These are phyloP conservation scores for Sclerospora graminicola DNA, from an alignment of 352 stramenopile species.

Conservation along the genomic window DNA sequence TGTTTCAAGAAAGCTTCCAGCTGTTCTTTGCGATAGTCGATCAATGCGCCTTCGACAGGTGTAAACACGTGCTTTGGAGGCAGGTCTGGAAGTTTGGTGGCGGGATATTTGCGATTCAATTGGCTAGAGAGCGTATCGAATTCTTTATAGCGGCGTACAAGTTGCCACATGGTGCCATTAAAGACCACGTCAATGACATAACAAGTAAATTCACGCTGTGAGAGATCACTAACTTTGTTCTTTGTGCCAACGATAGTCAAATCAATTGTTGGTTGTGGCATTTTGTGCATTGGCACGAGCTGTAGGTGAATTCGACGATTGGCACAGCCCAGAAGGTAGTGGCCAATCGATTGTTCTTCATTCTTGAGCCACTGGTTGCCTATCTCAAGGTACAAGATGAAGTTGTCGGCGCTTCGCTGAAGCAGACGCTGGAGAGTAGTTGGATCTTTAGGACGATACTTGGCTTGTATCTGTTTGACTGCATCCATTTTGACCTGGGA, in stretches of 20 bases:
- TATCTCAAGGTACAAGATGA: slow-evolving; percentile 32
- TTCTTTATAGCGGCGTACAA: slow-evolving; percentile 58
- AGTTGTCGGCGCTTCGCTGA: slow-evolving; percentile 30
- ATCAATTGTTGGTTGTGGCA: slow-evolving; percentile 55
- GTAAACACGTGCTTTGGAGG: slow-evolving; percentile 64
- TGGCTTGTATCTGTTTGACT: slow-evolving; percentile 35
- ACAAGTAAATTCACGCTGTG: slow-evolving; percentile 51
- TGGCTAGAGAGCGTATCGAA: slow-evolving; percentile 32
- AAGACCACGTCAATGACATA: slow-evolving; percentile 67
- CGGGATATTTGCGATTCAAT: slow-evolving; percentile 32
- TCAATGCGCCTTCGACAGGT: slow-evolving; percentile 47
- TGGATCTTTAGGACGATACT: not conserved
- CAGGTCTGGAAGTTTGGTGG: slow-evolving; percentile 26
- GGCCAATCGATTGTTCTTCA: slow-evolving; percentile 32
- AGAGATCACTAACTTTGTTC: slow-evolving; percentile 72
- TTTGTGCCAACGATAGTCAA: slow-evolving; percentile 53
- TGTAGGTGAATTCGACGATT: slow-evolving; percentile 22
- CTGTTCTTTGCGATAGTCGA: slow-evolving; percentile 45
- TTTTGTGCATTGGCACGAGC: slow-evolving; percentile 32
- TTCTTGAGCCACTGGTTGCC: slow-evolving; percentile 42
- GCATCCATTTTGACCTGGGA: slow-evolving; percentile 53
- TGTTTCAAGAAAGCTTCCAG: slow-evolving; percentile 58
- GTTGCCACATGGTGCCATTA: slow-evolving; percentile 60
- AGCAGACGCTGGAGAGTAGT: slow-evolving; percentile 5
- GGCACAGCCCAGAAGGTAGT: slow-evolving; percentile 27